Conservation (phyloP, 768 basidiomycete species). For the Tricholomella constricta region DNA sequence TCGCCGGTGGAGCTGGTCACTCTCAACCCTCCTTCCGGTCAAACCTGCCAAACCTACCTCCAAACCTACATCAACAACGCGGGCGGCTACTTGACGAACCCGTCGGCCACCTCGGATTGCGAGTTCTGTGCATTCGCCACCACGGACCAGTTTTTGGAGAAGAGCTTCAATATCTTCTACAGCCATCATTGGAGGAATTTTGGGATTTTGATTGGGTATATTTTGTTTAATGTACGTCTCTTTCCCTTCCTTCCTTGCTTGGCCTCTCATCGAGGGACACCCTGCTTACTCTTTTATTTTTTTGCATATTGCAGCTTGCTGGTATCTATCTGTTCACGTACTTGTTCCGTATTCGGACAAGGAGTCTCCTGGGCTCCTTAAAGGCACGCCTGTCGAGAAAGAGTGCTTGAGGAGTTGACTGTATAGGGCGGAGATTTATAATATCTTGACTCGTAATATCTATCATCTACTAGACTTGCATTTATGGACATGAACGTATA, state of each 20-base stretch:
- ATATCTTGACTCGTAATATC: too few species aligned
- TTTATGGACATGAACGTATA: too few species aligned
- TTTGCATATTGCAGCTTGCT: constrained; percentile 37
- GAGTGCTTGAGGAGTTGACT: constrained; percentile 4
- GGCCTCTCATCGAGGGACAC: not conserved
- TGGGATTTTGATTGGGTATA: constrained; percentile 51
- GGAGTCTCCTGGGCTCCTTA: constrained; percentile 7
- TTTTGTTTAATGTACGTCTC: constrained; percentile 44
- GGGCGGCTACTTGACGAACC: constrained; percentile 64
- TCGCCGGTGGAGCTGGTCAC: constrained; percentile 60
- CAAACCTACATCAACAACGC: constrained; percentile 46
- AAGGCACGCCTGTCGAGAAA: constrained; percentile 6
- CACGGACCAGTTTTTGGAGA: constrained; percentile 57
- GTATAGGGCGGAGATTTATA: too few species aligned
- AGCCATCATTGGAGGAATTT: constrained; percentile 52
- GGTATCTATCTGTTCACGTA: constrained; percentile 56
- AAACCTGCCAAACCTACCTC: constrained; percentile 58
- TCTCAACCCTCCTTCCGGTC: constrained; percentile 58
- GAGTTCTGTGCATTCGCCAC: constrained; percentile 54
- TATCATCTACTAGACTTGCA: too few species aligned
- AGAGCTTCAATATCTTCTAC: constrained; percentile 64
- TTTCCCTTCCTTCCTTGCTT: not conserved
- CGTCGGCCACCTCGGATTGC: constrained; percentile 51
- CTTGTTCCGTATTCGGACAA: constrained; percentile 17
- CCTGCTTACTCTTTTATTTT: too few species aligned